phyloP scores from a whole-genome alignment of 495 filamentous ascomycete species.

The Endocarpon pusillum region DNA sequence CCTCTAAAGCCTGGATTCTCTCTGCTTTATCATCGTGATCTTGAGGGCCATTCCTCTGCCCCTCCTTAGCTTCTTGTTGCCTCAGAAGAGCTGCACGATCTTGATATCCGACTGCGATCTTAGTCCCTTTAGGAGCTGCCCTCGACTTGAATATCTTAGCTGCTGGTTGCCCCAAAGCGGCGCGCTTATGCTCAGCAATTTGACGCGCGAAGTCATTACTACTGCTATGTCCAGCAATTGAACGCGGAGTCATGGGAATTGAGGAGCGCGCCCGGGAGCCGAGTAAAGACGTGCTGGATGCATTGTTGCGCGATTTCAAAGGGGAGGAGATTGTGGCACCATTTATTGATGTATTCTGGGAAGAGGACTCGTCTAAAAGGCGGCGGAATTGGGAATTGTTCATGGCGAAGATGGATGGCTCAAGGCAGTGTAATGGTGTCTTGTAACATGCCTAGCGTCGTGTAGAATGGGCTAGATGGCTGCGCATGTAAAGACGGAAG shows the following conservation, averaged over 20 bases:
- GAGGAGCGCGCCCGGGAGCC: constrained; percentile 48
- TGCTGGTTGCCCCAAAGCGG: constrained; percentile 23
- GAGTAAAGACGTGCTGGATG: constrained; percentile 16
- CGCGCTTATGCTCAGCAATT: constrained; percentile 56
- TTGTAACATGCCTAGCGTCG: too few species aligned
- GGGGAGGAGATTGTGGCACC: constrained; percentile 11
- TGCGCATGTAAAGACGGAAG: too few species aligned
- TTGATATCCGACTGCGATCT: constrained; percentile 60
- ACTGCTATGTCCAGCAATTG: constrained; percentile 33
- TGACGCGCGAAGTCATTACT: constrained; percentile 71
- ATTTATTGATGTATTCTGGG: constrained; percentile 21
- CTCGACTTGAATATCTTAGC: constrained; percentile 58
- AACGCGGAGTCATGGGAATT: constrained; percentile 77
- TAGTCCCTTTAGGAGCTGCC: constrained; percentile 69
- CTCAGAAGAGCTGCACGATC: constrained; percentile 43
- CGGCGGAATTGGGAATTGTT: constrained; percentile 94
- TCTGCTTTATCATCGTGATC: constrained; percentile 43
- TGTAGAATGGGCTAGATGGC: too few species aligned
- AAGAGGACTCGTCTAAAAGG: constrained; percentile 43
- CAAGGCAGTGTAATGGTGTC: too few species aligned
- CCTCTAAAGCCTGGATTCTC: constrained; percentile 62
- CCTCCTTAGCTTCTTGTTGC: constrained; percentile 22
- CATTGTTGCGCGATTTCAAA: constrained; percentile 19
- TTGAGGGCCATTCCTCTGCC: too few species aligned
- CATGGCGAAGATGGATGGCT: too few species aligned